Base-by-base conservation (phyloP, 2,329 filamentous ascomycete species). In the Hypoxylon sp. region DNA sequence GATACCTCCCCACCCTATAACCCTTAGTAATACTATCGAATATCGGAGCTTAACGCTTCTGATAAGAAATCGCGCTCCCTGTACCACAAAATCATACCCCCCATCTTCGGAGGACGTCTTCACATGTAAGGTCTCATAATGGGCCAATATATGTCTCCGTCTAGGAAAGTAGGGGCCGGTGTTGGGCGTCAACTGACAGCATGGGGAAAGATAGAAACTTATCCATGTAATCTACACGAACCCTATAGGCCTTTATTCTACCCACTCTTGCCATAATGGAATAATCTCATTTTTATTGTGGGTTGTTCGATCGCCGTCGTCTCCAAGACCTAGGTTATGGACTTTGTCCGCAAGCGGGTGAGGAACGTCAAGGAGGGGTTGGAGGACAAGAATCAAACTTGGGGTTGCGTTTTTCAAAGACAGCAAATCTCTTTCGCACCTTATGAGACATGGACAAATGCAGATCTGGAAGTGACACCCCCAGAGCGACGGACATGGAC, bases 381-480 rank as follows among this genome's bases (percentile, higher is more conserved):
- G 44, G n/a, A 51, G 27, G 27, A 27, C 27, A 8, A 20, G 14
- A 30, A 51, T 8, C 14, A 31, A 13, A 51, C 7, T 30, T 51
- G 11, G 48, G 1, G 27, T 4, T 20, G 22, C 14, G 7, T 33
- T 10, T 17, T 51, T 3, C 48, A 11, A 0, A 51, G 3, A 31
- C 48, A 51, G 27, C 13, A 30, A 10, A 64, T 40, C 1, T 58
- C 61, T 1, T 58, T 50, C 7, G 53, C 61, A 13, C 61, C 44
- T 14, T 54, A 64, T 4, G 51, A 44, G 7, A 33, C 42, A 6
- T 64, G 61, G 61, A 64, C 51, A 11, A 64, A 64, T 33, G 35
- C 42, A 11, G 61, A 64, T 25, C 42, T 64, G 14, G 61, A 58
- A 11, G 61, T 58, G 17, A 64, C 42, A 25, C 61, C 51, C 13